Conservation (phyloP, 2,329 filamentous ascomycete species). For the Xylariomycetidae sp. region DNA sequence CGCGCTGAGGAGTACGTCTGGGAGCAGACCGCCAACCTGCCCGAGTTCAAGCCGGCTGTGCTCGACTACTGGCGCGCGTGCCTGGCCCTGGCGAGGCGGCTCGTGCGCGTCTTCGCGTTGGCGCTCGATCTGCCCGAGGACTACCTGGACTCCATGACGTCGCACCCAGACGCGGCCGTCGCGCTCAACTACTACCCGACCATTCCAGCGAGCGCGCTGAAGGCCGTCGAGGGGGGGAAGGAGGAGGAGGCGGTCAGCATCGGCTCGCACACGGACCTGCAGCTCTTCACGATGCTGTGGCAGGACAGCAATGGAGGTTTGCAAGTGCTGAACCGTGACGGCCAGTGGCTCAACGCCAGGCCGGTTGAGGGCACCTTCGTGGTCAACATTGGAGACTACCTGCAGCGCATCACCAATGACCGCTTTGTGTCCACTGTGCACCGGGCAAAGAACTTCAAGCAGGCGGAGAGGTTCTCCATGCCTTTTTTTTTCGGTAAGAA, state of each 20-base stretch:
- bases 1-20: slow-evolving; percentile 19
- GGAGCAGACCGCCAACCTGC: slow-evolving; percentile 22
- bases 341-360: slow-evolving; percentile 38
- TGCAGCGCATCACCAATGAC: slow-evolving; percentile 37
- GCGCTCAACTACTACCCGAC: slow-evolving; percentile 38
- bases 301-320: slow-evolving; percentile 39
- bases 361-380: slow-evolving; percentile 39
- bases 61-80: slow-evolving; percentile 31
- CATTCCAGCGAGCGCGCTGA: too few relatives aligned
- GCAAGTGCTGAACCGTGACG: slow-evolving; percentile 40
- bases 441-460: slow-evolving; percentile 32
- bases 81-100: slow-evolving; percentile 31
- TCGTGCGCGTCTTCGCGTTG: slow-evolving; percentile 36
- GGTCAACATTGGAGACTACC: slow-evolving; percentile 40
- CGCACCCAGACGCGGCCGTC: slow-evolving; percentile 28
- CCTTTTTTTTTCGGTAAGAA: slow-evolving; percentile 37
- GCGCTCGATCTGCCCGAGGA: slow-evolving; percentile 34
- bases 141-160: slow-evolving; percentile 33
- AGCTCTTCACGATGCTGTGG: slow-evolving; percentile 43
- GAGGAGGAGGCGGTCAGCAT: slow-evolving; percentile 25
- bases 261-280: slow-evolving; percentile 43
- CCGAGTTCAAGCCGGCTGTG: slow-evolving; percentile 31
- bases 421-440: slow-evolving; percentile 38
- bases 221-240: slow-evolving; percentile 15
- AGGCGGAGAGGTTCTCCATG: slow-evolving; percentile 32